These are phyloP conservation scores for Aquilaria malaccensis DNA, from an alignment of 345 rosid genomes.

Conservation along the genomic window DNA sequence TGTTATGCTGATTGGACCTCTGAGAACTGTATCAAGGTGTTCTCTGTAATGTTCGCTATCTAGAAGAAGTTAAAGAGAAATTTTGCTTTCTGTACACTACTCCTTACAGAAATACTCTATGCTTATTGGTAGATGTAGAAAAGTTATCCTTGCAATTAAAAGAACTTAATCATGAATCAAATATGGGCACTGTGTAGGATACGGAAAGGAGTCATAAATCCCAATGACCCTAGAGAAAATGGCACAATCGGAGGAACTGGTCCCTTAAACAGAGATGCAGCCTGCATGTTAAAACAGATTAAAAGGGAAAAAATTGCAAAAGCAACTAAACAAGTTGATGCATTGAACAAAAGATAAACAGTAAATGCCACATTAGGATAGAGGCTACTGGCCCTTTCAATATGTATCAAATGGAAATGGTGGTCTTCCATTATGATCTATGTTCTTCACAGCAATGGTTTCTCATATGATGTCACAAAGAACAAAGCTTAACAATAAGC, in stretches of 20 bases:
- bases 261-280: slow-evolving; percentile 97
- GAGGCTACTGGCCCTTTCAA: too few species aligned
- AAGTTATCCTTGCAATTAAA: neutral
- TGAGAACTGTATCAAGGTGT: slow-evolving; percentile 63
- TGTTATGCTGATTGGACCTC: slow-evolving; percentile 92
- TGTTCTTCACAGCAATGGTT: too few species aligned
- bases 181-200: slow-evolving; percentile 35
- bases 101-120: too few species aligned
- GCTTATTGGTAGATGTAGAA: neutral
- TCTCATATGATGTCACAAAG: too few species aligned
- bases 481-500: too few species aligned
- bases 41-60: slow-evolving; percentile 89
- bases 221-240: slow-evolving; percentile 93
- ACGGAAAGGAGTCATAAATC: slow-evolving; percentile 99
- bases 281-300: slow-evolving; percentile 37
- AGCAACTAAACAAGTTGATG: too few species aligned
- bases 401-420: too few species aligned
- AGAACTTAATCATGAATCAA: neutral
- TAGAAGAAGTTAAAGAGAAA: slow-evolving; percentile 35
- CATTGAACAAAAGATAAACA: too few species aligned
- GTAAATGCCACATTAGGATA: too few species aligned
- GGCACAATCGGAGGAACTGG: slow-evolving; percentile 98
- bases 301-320: too few species aligned
- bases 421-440: too few species aligned
- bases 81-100: neutral